Conservation (phyloP, 176 grass and related monocot species). For the Phyllostachys edulis region DNA sequence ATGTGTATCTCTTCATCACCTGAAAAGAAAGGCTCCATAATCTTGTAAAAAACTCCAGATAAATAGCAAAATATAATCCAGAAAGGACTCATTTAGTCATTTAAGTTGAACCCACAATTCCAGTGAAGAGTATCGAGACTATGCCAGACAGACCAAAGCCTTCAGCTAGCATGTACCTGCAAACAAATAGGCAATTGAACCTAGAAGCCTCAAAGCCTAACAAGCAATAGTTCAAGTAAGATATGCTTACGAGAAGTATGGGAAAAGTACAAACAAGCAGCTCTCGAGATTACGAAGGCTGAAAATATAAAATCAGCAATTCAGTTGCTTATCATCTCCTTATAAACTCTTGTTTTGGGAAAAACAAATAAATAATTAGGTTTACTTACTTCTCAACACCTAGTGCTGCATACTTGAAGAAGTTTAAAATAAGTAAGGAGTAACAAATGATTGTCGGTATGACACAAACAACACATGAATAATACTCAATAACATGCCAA, state of each 20-base stretch:
- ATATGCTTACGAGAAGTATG: constrained; percentile 90
- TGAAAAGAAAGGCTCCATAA: constrained; percentile 31
- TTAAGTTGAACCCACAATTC: constrained; percentile 64
- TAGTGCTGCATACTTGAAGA: constrained; percentile 88
- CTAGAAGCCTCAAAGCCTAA: constrained; percentile 18
- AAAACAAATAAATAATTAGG: neutral
- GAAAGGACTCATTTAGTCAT: no score
- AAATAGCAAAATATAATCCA: neutral
- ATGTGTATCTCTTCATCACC: constrained; percentile 91
- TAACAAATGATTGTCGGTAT: constrained; percentile 2
- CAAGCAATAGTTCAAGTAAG: constrained; percentile 5
- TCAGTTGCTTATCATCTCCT: constrained; percentile 5
- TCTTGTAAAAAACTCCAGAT: neutral
- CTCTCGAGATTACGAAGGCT: constrained; percentile 94
- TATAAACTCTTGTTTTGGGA: neutral
- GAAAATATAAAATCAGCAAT: constrained; percentile 22
- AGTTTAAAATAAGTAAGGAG: constrained; percentile 52
- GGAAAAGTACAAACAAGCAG: constrained; percentile 92
- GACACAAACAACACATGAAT: neutral
- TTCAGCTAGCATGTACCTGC: constrained; percentile 93
- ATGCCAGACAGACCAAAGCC: constrained; percentile 88
- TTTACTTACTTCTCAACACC: constrained; percentile 77
- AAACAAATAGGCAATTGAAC: neutral
- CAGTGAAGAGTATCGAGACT: constrained; percentile 89
- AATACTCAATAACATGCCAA: neutral